Evolutionary conservation across 129 eudicot genomes (phyloP), one percentile per base, ranked within the genome.

Genomic region (Glebionis coronaria): DNA sequence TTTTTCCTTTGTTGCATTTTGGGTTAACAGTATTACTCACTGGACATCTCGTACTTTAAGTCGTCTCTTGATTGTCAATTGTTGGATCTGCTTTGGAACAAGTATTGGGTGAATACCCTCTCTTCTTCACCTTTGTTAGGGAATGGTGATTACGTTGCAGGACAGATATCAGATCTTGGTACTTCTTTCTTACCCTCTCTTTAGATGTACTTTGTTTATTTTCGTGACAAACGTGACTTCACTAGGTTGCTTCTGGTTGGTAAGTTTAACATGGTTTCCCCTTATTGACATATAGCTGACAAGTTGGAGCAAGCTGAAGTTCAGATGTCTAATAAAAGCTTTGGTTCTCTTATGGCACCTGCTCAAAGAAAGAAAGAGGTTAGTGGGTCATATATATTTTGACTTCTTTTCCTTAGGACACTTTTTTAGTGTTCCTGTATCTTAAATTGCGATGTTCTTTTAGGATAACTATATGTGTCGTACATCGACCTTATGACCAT

Each of bases 41-140:
- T 90, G 82, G 99, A 90, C 72, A 83, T 90, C 35, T 84, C 97
- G 52, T 90, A 94, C 70, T 94, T 94, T 79, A 94, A 90, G 85
- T 94, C 97, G 31, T 93, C 98, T 35, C 98, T 93, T 75, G 98
- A 93, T 82, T 80, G 79, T 61, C 97, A 93, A 74, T 88, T 93
- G 65, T 81, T 93, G 95, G 98, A 93, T 89, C 90, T 93, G 15
- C 81, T 93, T 12, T 93, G 98, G 98, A 93, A 93, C 63, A 93
- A 93, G 82, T 93, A 93, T 79, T 93, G 98, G 98, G 98, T 93
- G 56, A 93, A 93, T 79, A 93, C 98, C 16, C 98, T 93, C 73
- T 93, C 98, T 4, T 93, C 98, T 31, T 93, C 98, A 19, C 98
- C 98, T 61, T 84, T 93, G 76, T 88, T 93, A 28, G 98, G 98